These are phyloP conservation scores for Prunus padus DNA, from an alignment of 306 rosid genomes.

Conservation along the genomic window DNA sequence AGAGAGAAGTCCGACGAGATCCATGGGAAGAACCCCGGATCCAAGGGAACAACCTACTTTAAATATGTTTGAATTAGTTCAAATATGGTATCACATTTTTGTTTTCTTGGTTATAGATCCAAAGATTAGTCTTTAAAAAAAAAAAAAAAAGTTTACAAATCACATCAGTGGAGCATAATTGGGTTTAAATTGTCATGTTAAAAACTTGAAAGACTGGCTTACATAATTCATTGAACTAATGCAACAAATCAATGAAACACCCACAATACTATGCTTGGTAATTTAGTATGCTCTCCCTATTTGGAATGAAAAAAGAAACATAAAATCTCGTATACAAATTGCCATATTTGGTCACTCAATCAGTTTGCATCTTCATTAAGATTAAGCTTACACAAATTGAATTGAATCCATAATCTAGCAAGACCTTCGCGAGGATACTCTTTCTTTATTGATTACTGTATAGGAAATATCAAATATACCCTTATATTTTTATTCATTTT, in stretches of 20 bases:
- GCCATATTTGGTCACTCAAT: neutral
- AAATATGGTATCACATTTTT: too few relatives aligned
- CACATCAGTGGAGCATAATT: neutral
- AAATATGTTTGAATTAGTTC: too few relatives aligned
- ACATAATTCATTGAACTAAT: neutral
- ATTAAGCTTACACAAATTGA: neutral
- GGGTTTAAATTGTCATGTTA: neutral
- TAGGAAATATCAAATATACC: neutral
- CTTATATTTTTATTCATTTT: neutral
- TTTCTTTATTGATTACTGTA: neutral
- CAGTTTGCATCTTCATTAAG: neutral
- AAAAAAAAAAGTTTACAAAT: too few relatives aligned
- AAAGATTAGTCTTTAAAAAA: too few relatives aligned
- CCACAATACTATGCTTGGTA: neutral
- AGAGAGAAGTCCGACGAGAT: too few relatives aligned
- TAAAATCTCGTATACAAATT: neutral
- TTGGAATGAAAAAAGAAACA: constrained; percentile 11
- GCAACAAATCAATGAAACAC: neutral
- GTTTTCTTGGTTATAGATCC: too few relatives aligned
- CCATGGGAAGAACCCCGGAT: too few relatives aligned
- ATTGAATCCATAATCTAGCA: neutral
- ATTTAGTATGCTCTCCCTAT: neutral
- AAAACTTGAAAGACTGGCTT: neutral
- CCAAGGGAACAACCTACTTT: too few relatives aligned
- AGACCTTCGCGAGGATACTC: neutral